These are phyloP conservation scores for Pleurozium schreberi DNA, from an alignment of 225 moss, liverwort and hornwort genomes.

Conservation along the genomic window DNA sequence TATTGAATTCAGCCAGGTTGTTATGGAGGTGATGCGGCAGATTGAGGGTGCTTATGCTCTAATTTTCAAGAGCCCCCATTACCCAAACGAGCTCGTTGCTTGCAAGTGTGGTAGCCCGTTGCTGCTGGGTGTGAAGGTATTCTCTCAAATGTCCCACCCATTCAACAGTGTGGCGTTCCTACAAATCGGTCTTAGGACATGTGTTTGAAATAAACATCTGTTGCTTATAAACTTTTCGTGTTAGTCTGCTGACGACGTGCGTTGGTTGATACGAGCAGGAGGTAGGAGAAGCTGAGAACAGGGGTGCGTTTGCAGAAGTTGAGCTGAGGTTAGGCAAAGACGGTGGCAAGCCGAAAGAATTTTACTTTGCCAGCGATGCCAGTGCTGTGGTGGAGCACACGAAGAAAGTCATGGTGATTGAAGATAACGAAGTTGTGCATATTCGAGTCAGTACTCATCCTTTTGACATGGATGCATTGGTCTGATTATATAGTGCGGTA, in stretches of 20 bases:
- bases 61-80: conserved; percentile 93
- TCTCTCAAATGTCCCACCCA: background rate
- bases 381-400: conserved; percentile 99
- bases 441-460: conserved; percentile 47
- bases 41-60: conserved; percentile 98
- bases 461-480: background rate
- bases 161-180: background rate
- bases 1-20: conserved; percentile 75
- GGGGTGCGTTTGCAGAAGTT: conserved; percentile 34
- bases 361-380: conserved; percentile 92
- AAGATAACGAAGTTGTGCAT: conserved; percentile 92
- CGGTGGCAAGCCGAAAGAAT: conserved; percentile 64
- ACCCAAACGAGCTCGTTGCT: conserved; percentile 92
- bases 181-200: background rate
- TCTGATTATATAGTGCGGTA: background rate
- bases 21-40: conserved; percentile 97
- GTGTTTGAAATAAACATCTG: background rate
- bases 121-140: conserved; percentile 87
- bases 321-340: conserved; percentile 52
- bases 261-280: conserved; percentile 29
- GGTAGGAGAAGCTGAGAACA: conserved; percentile 46
- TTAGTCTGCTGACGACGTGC: background rate
- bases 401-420: conserved; percentile 93
- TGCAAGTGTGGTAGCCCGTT: conserved; percentile 99
- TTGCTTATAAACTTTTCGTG: background rate